Conservation (phyloP, 441 rosid genomes). For the Brassica hybrid region DNA sequence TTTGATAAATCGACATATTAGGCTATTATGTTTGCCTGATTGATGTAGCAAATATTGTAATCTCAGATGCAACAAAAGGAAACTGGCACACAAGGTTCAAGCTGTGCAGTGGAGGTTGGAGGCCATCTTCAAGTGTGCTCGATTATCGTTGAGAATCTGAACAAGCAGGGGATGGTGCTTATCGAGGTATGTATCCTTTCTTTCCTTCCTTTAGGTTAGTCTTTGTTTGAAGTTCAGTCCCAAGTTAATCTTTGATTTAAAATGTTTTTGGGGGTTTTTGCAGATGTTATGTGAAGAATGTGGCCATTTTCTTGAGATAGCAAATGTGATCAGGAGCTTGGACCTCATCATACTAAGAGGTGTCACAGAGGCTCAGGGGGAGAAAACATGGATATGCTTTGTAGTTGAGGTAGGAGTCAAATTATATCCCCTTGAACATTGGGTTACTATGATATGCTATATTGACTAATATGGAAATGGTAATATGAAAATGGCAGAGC, state of each 20-base stretch:
- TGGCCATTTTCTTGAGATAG: constrained; percentile 94
- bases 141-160: constrained; percentile 84
- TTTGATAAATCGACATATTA: not conserved
- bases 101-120: constrained; percentile 93
- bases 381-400: constrained; percentile 86
- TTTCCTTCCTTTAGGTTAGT: not conserved
- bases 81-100: constrained; percentile 71
- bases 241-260: constrained; percentile 7
- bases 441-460: constrained; percentile 1
- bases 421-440: constrained; percentile 13
- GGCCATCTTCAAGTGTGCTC: constrained; percentile 91
- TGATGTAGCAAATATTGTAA: constrained; percentile 32
- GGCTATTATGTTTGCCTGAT: not conserved
- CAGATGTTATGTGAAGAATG: constrained; percentile 98
- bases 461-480: constrained; percentile 23
- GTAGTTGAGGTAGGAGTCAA: constrained; percentile 79
- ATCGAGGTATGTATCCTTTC: constrained; percentile 64
- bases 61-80: constrained; percentile 76
- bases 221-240: constrained; percentile 21
- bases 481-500: constrained; percentile 58
- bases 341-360: constrained; percentile 93
- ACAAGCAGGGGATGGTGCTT: constrained; percentile 83
- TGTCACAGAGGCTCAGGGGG: constrained; percentile 75
- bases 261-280: constrained; percentile 25
- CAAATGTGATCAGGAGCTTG: constrained; percentile 84